Percentiles rank a stretch among this genome's conserved stretches.
phyloP scores from a whole-genome alignment of 2,329 filamentous ascomycete genomes.

The Polychaeton citri region DNA sequence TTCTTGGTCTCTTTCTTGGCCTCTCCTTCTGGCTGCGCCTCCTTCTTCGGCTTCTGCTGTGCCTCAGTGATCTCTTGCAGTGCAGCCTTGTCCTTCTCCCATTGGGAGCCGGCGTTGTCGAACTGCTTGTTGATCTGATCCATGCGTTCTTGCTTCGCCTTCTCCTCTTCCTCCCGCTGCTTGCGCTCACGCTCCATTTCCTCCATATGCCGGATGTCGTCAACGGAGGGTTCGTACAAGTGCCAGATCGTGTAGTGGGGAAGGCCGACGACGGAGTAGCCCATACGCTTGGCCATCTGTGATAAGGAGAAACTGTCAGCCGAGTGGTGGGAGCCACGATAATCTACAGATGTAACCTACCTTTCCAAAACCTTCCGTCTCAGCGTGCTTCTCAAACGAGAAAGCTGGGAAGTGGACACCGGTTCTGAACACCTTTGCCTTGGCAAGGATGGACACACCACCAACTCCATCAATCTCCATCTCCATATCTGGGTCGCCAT shows the following conservation, averaged over 20 bases:
- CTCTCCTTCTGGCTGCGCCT: constrained; percentile 4
- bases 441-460: constrained; percentile 92
- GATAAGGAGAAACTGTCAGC: too few species aligned
- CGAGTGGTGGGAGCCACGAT: too few species aligned
- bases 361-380: constrained; percentile 98
- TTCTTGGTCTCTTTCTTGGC: constrained; percentile 3
- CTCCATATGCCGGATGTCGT: constrained; percentile 96
- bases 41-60: constrained; percentile 27
- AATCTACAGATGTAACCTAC: too few species aligned
- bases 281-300: constrained; percentile 94
- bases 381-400: constrained; percentile 95
- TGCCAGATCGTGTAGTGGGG: constrained; percentile 99
- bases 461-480: constrained; percentile 99
- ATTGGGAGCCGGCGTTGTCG: constrained; percentile 65
- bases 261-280: constrained; percentile 85
- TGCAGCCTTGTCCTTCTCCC: constrained; percentile 78
- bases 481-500: constrained; percentile 96
- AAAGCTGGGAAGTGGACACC: constrained; percentile 97
- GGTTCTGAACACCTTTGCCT: constrained; percentile 85
- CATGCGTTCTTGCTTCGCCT: constrained; percentile 55
- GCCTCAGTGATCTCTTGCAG: constrained; percentile 57
- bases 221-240: constrained; percentile 96
- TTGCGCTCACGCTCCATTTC: constrained; percentile 88
- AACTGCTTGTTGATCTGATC: constrained; percentile 74
- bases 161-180: constrained; percentile 67